Evolutionary conservation across 2,329 filamentous ascomycete species (phyloP), one percentile per base, ranked within the genome.

Genomic region (Sclerotinia borealis): DNA sequence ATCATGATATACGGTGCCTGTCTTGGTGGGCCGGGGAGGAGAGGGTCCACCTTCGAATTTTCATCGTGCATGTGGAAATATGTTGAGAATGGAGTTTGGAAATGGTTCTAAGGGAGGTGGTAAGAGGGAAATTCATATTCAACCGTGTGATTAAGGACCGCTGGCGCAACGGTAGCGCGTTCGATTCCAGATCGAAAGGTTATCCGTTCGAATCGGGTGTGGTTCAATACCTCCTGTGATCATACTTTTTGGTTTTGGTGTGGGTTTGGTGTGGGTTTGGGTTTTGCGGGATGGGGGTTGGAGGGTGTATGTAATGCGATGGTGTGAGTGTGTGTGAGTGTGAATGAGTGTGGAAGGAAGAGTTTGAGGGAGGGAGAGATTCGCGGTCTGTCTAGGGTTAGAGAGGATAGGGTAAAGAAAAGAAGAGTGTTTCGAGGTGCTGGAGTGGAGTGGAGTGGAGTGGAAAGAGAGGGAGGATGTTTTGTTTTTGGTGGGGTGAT

Each of bases 171-270:
- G 66, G 66, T 68, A 68, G 64, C 67, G 67, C 67, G 67, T 68
- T 64, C 67, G 70, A 70, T 67, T 72, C 70, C 70, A 72, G 70
- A 72, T 68, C 69, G 67, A 69, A 72, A 72, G 70, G 70, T 71
- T 72, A 65, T 70, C 70, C 66, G 69, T 71, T 71, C 69, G 70
- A 72, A 72, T 72, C 70, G 63, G 70, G 68, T 66, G 62, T 63
- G 68, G 66, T 68, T 71, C 68, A 69, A 65, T 63, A 56, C 65
- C 66, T 61, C 64, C 17, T 41, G 3, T 37, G 2, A 1, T 51
- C 36, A 9, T 1, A 1, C 10, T 25, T 36, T 61, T 61, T 61
- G 45, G 9, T 43, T 59, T 50, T 37, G n/a, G n/a, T 27, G 27
- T 2, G 0, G 1, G 0, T 15, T 39, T 17, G 8, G 43, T 27